Percentiles rank a stretch among this genome's conserved stretches.
These are phyloP conservation scores for Rugonectria rugulosa DNA, from an alignment of 2,329 filamentous ascomycete genomes.

Conservation along the genomic window DNA sequence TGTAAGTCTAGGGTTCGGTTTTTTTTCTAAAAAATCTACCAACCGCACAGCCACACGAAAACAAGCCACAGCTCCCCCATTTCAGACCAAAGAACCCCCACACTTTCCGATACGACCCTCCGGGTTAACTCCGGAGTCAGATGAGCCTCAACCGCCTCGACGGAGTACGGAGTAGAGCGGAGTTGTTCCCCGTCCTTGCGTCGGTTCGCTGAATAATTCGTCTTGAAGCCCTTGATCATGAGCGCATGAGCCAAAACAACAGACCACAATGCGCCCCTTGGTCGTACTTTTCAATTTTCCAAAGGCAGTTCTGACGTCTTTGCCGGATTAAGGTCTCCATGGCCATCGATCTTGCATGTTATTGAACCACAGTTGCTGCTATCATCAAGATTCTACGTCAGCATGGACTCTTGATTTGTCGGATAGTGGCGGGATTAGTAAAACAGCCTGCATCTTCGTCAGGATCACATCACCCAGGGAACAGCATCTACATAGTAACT, in stretches of 20 bases:
- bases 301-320: background rate
- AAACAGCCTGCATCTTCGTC: slow-evolving; percentile 13
- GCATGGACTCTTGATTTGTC: slow-evolving; percentile 10
- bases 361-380: background rate
- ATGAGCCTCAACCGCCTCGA: slow-evolving; percentile 12
- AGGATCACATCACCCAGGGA: slow-evolving; percentile 21
- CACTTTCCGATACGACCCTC: slow-evolving; percentile 7
- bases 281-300: background rate
- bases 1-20: slow-evolving; percentile 42
- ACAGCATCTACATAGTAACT: slow-evolving; percentile 6
- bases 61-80: slow-evolving; percentile 26
- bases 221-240: slow-evolving; percentile 6
- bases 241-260: background rate
- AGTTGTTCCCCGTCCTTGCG: slow-evolving; percentile 10
- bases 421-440: slow-evolving; percentile 18
- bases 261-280: background rate
- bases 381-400: slow-evolving; percentile 14
- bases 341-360: background rate
- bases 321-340: background rate
- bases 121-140: slow-evolving; percentile 23
- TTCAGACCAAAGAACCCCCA: slow-evolving; percentile 5
- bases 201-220: slow-evolving; percentile 25
- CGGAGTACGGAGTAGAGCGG: slow-evolving; percentile 20
- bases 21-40: background rate
- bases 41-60: slow-evolving; percentile 18